phyloP scores from a whole-genome alignment of 805 yeast species.

The Komagataella pseudopastoris region DNA sequence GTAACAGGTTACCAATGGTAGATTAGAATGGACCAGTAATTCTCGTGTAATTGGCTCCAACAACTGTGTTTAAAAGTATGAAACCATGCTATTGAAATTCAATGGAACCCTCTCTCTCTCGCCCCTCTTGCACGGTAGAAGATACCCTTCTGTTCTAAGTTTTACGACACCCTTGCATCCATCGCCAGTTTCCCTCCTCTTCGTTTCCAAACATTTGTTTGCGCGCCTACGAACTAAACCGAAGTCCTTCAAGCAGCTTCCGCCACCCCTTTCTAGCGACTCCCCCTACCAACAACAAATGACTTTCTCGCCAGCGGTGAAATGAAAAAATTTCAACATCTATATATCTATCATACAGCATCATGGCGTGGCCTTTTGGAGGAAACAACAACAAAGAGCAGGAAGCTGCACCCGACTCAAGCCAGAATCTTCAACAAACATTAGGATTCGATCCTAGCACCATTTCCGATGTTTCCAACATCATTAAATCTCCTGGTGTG shows the following conservation, averaged over 20 bases:
- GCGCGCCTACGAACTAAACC: background rate
- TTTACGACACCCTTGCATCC: background rate
- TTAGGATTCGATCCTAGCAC: constrained; percentile 56
- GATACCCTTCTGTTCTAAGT: too few species aligned
- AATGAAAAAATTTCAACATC: background rate
- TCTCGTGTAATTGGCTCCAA: too few species aligned
- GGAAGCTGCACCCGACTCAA: constrained; percentile 1
- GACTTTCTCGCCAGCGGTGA: background rate
- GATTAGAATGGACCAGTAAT: too few species aligned
- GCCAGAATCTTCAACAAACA: constrained; percentile 13
- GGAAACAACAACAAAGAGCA: constrained; percentile 13
- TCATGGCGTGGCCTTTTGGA: constrained; percentile 41
- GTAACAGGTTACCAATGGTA: too few species aligned
- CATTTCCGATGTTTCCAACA: constrained; percentile 47
- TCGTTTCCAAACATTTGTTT: background rate
- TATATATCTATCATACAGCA: background rate
- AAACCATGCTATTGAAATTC: too few species aligned
- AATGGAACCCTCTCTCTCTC: too few species aligned
- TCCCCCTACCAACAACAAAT: background rate
- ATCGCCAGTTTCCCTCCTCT: background rate
- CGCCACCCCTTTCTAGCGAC: background rate
- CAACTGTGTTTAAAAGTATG: too few species aligned
- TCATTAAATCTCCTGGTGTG: constrained; percentile 45
- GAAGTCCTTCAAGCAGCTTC: background rate
- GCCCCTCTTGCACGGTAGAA: too few species aligned